Conservation (phyloP, 1,284 basidiomycete species). For the Chondrostereum purpureum region DNA sequence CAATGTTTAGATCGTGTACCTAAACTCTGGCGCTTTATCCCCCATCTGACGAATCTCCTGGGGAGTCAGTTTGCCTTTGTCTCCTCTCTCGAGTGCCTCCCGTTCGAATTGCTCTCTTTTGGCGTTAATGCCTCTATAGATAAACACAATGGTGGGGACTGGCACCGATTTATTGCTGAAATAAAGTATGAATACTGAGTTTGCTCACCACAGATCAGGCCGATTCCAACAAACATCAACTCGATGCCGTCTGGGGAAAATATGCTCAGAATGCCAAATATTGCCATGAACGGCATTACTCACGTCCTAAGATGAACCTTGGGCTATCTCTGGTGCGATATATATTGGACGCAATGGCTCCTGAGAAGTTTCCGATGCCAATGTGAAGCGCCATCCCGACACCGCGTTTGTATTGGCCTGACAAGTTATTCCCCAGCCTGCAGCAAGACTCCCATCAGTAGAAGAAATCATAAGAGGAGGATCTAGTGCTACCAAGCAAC, state of each 20-base stretch:
- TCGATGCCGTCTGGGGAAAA: constrained; percentile 47
- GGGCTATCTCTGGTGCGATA: constrained; percentile 55
- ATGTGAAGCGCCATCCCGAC: constrained; percentile 60
- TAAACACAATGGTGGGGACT: constrained; percentile 39
- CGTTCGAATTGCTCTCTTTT: constrained; percentile 31
- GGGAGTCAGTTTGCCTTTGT: constrained; percentile 26
- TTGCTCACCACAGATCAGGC: constrained; percentile 35
- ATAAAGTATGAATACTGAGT: neutral
- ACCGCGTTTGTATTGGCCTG: constrained; percentile 62
- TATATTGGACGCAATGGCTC: constrained; percentile 53
- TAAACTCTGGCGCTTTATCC: constrained; percentile 59
- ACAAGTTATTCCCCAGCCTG: constrained; percentile 55
- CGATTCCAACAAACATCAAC: constrained; percentile 62
- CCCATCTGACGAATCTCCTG: constrained; percentile 47
- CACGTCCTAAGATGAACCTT: constrained; percentile 55
- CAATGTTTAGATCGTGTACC: constrained; percentile 52
- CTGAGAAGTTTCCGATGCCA: constrained; percentile 52
- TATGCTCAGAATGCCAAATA: neutral
- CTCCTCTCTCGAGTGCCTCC: constrained; percentile 26
- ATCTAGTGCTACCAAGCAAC: constrained; percentile 49
- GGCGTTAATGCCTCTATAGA: constrained; percentile 52
- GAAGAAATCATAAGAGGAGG: neutral
- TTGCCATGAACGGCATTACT: constrained; percentile 16
- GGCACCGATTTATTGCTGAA: neutral
- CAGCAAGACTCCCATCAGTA: constrained; percentile 3